A percentile compares a stretch with the other conserved stretches of the same genome.
These are phyloP conservation scores for Pistacia atlantica DNA, from an alignment of 345 rosid species.

Conservation along the genomic window DNA sequence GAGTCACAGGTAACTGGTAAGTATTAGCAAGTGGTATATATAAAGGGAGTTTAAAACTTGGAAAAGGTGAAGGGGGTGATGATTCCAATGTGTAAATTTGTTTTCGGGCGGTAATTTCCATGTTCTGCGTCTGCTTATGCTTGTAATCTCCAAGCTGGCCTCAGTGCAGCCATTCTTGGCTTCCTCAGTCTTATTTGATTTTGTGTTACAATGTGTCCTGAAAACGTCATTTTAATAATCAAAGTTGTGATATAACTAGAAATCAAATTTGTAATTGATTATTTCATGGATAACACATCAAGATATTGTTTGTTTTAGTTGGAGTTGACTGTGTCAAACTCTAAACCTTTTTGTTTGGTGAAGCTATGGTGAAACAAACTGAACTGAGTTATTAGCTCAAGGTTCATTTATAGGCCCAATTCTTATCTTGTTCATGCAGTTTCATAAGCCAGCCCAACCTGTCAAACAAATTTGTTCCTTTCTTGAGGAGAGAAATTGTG, in stretches of 20 bases:
- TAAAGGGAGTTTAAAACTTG: slow-evolving; percentile 20
- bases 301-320: no score
- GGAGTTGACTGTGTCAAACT: no score
- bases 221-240: background rate
- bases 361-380: no score
- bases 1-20: background rate
- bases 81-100: slow-evolving; percentile 29
- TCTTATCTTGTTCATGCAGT: no score
- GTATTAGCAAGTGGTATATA: slow-evolving; percentile 10
- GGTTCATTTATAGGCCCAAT: no score
- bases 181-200: background rate
- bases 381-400: no score
- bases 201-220: background rate
- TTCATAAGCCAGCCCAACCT: background rate
- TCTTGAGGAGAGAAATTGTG: background rate
- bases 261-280: no score
- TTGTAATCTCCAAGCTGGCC: background rate
- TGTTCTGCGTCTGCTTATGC: slow-evolving; percentile 22
- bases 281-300: no score
- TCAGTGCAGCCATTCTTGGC: background rate
- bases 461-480: no score
- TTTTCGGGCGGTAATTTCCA: slow-evolving; percentile 29
- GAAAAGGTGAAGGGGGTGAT: slow-evolving; percentile 17
- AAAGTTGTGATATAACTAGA: background rate
- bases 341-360: no score